phyloP scores from a whole-genome alignment of 2,329 filamentous ascomycete species.

The Emmonsia crescens region DNA sequence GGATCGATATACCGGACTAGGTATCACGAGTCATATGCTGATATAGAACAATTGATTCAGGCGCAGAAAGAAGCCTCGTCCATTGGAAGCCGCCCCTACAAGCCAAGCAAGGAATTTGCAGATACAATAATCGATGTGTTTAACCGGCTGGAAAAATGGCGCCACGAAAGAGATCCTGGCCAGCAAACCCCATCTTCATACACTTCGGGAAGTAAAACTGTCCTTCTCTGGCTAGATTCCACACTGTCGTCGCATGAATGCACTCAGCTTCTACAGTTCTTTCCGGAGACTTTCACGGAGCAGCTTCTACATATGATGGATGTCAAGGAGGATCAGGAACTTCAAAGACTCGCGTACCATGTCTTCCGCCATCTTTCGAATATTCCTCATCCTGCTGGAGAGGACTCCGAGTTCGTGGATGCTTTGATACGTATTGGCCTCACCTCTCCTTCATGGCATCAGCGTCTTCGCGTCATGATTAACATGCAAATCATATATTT shows the following conservation, averaged over 20 bases:
- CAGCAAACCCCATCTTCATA: slow-evolving; percentile 91
- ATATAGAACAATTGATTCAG: slow-evolving; percentile 63
- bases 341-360: slow-evolving; percentile 88
- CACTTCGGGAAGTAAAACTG: slow-evolving; percentile 91
- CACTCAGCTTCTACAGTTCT: slow-evolving; percentile 80
- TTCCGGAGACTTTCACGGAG: slow-evolving; percentile 78
- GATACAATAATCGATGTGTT: slow-evolving; percentile 67
- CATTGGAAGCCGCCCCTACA: slow-evolving; percentile 74
- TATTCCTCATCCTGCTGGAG: slow-evolving; percentile 77
- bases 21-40: slow-evolving; percentile 86
- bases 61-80: slow-evolving; percentile 70
- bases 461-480: slow-evolving; percentile 84
- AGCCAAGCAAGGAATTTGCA: slow-evolving; percentile 62
- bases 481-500: slow-evolving; percentile 99
- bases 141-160: slow-evolving; percentile 71
- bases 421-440: slow-evolving; percentile 81
- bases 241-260: slow-evolving; percentile 88
- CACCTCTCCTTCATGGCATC: slow-evolving; percentile 81
- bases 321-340: slow-evolving; percentile 93
- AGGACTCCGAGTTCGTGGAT: slow-evolving; percentile 74
- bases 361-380: slow-evolving; percentile 96
- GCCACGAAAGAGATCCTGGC: slow-evolving; percentile 68
- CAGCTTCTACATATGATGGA: slow-evolving; percentile 99
- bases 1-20: slow-evolving; percentile 80
- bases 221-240: slow-evolving; percentile 87